Evolutionary conservation across 208 protist genomes (phyloP), one percentile per base, ranked within the genome.

Genomic region (Novymonas esmeraldas): DNA sequence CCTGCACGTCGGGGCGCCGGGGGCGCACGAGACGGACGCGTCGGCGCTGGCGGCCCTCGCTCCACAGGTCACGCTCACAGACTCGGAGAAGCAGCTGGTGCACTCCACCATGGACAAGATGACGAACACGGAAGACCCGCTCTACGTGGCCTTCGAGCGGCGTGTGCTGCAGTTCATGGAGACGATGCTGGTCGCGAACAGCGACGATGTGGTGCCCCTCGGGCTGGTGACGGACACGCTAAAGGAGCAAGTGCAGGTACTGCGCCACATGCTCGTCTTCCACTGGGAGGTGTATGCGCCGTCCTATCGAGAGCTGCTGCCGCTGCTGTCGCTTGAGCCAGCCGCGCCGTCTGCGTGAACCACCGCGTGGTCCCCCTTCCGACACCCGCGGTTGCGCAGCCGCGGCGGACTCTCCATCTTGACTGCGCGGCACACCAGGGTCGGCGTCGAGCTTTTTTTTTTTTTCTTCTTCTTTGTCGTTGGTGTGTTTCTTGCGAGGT

Each of bases 241-340:
- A 4, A 54, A 65, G 38, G 51, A 66, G n/a, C 24, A 78, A 2
- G 63, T 77, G 38, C 55, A 73, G 34, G n/a, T 81, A 28, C 60
- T 94, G 59, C 68, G 76, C 14, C 63, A 55, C 45, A 72, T 73
- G 61, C 67, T 94, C 41, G 13, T 62, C 13, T 92, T 94, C 66
- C 81, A 94, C 62, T 90, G 85, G 83, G 85, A 92, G 60, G 83
- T 94, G 52, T 94, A 94, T 70, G 41, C 68, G 22, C 81, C 78
- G 0, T 83, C 72, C 49, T 92, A 94, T 61, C 65, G 72, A 13
- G 61, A 80, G 39, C 48, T 94, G n/a, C 29, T 85, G 9, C 65
- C 71, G 10, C 46, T 64, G 18, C 62, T 82, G 26, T 29, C 33
- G 28, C 49, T 78, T 10, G 51, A 70, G 3, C 13, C 55, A 16